phyloP scores from a whole-genome alignment of 2,329 filamentous ascomycete species.

The Epichloe sibirici region DNA sequence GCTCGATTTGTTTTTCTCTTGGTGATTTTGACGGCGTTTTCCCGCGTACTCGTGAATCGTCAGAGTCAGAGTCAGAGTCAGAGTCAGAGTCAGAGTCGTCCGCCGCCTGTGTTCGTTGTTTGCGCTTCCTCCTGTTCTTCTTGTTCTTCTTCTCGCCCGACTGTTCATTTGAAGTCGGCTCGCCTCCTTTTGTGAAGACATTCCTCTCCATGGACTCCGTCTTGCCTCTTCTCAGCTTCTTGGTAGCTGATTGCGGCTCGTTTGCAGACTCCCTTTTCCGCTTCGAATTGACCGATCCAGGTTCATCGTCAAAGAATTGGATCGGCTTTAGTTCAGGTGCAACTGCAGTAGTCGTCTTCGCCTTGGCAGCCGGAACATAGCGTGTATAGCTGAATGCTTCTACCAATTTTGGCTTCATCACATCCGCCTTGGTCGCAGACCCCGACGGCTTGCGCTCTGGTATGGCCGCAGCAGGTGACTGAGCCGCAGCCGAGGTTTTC shows the following conservation, averaged over 20 bases:
- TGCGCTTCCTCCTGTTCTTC: slow-evolving; percentile 25
- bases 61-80: slow-evolving; percentile 8
- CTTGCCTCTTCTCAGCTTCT: slow-evolving; percentile 19
- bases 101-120: slow-evolving; percentile 19
- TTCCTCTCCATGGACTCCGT: slow-evolving; percentile 5
- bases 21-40: neutral
- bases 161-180: neutral
- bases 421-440: neutral
- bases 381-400: slow-evolving; percentile 25
- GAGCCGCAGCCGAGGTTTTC: slow-evolving; percentile 3
- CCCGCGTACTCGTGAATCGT: slow-evolving; percentile 7
- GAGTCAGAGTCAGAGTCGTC: slow-evolving; percentile 8
- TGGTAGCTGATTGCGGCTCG: slow-evolving; percentile 19
- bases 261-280: slow-evolving; percentile 24
- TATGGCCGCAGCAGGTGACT: slow-evolving; percentile 3
- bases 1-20: neutral
- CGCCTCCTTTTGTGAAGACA: slow-evolving; percentile 8
- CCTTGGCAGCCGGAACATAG: slow-evolving; percentile 26
- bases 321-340: slow-evolving; percentile 6
- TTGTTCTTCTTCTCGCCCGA: slow-evolving; percentile 9
- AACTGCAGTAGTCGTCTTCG: slow-evolving; percentile 5
- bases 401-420: slow-evolving; percentile 2
- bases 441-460: slow-evolving; percentile 3
- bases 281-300: slow-evolving; percentile 17
- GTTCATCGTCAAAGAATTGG: slow-evolving; percentile 19